These are phyloP conservation scores for Tolypocladium nubicola DNA, from an alignment of 2,329 filamentous ascomycete species.

Conservation along the genomic window DNA sequence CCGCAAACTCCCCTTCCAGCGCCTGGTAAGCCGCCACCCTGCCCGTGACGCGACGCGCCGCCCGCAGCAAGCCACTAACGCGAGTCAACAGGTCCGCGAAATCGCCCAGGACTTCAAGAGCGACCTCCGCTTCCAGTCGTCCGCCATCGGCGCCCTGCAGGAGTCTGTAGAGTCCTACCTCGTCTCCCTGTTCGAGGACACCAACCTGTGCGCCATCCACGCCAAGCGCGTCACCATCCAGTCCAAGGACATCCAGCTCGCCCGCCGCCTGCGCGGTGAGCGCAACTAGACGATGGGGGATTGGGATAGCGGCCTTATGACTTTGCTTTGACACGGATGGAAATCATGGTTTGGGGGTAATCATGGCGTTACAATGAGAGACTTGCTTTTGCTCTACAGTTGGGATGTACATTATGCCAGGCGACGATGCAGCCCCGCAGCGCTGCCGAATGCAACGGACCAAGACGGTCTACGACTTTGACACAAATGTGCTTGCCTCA, in stretches of 20 bases:
- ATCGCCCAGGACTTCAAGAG: conserved; percentile 95
- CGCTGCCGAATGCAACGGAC: conserved; percentile 13
- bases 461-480: background rate
- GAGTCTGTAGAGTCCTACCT: conserved; percentile 99
- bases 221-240: conserved; percentile 99
- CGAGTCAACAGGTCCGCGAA: conserved; percentile 62
- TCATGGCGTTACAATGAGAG: conserved; percentile 34
- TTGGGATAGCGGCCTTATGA: conserved; percentile 25
- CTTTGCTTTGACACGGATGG: conserved; percentile 26
- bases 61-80: conserved; percentile 4
- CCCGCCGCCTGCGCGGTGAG: conserved; percentile 89
- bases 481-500: background rate
- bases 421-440: conserved; percentile 10
- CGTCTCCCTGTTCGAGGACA: conserved; percentile 96
- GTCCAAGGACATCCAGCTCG: conserved; percentile 94
- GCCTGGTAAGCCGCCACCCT: conserved; percentile 52
- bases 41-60: background rate
- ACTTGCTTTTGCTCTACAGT: conserved; percentile 23
- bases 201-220: conserved; percentile 97
- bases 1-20: conserved; percentile 95
- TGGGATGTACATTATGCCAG: conserved; percentile 33
- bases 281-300: conserved; percentile 53
- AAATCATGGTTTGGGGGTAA: conserved; percentile 30
- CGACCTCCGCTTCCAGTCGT: conserved; percentile 94
- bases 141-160: conserved; percentile 92